Evolutionary conservation across 2,329 filamentous ascomycete species (phyloP), one percentile per base, ranked within the genome.

Genomic region (Bipolaris zeicola): DNA sequence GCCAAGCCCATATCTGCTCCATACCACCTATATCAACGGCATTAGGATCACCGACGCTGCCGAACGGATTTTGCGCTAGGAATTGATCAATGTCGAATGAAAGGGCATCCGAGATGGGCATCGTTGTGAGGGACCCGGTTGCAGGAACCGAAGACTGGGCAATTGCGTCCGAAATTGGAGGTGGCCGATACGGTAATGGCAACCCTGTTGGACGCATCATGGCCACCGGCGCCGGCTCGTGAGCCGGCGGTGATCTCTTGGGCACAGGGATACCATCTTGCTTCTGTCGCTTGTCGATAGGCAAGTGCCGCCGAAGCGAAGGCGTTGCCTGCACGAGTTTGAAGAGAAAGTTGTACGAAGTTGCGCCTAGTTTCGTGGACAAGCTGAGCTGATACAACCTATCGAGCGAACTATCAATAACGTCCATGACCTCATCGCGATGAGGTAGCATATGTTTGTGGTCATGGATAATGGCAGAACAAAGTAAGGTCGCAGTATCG

Each of bases 391-490:
- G 69, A 39, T 69, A 63, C 16, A 74, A 63, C 66, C 69, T 73
- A 10, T 65, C 61, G 1, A 75, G 64, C 5, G 69, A 63, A 26
- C 43, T 52, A 6, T 68, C 64, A 31, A 84, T 79, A 1, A 75
- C 74, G 45, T 74, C 63, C 20, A 80, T 62, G 14, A 81, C 72
- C 14, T 79, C 75, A 1, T 77, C 70, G 11, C 79, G 78, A 11
- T 73, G 74, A 4, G 77, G 76, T 3, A 83, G 69, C 11, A 67
- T 72, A 16, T 67, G 61, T 28, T 79, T 72, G n/a, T 71, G 65
- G 55, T 85, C 82, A 56, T 84, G 82, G 4, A 83, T 75, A 6
- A 85, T 71, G 2, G 81, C 79, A 0, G 82, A 83, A 69, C 80
- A 83, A 4, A 84, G 65, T 16, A 82, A 72, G 0, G 82, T 80